Conservation (phyloP, 1,284 basidiomycete species). For the Sanguinoderma infundibulare region DNA sequence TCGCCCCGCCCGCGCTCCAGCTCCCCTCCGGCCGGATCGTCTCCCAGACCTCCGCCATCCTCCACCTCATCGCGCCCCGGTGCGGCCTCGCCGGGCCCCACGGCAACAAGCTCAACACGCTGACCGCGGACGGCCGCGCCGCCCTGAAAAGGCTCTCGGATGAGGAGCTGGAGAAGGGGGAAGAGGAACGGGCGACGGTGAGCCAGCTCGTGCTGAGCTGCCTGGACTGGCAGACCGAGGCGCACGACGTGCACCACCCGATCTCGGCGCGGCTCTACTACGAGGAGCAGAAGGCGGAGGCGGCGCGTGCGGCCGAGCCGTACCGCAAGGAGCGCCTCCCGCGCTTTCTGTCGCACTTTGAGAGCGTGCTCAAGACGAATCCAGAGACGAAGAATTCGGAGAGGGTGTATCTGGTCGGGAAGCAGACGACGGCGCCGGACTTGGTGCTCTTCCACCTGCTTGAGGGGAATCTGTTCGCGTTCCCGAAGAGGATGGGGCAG, state of each 20-base stretch:
- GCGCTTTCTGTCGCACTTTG: constrained; percentile 50
- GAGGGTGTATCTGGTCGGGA: constrained; percentile 42
- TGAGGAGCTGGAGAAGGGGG: constrained; percentile 28
- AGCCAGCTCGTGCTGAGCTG: constrained; percentile 49
- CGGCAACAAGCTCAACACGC: constrained; percentile 25
- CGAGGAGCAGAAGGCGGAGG: constrained; percentile 50
- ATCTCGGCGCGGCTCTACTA: constrained; percentile 43
- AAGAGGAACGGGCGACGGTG: constrained; percentile 37
- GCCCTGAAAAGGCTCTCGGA: constrained; percentile 18
- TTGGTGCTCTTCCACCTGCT: constrained; percentile 50
- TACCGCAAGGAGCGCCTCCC: constrained; percentile 49
- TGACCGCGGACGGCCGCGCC: constrained; percentile 24
- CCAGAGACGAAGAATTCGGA: constrained; percentile 27
- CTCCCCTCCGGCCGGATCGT: constrained; percentile 36
- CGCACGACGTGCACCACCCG: constrained; percentile 44
- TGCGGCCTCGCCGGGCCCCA: constrained; percentile 40
- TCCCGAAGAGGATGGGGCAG: constrained; percentile 44
- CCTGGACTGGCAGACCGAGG: constrained; percentile 48
- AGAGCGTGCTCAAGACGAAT: constrained; percentile 40
- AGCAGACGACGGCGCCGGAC: constrained; percentile 49
- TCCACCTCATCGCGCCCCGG: constrained; percentile 46
- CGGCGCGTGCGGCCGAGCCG: constrained; percentile 36
- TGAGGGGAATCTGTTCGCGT: constrained; percentile 48
- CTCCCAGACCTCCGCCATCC: constrained; percentile 47
- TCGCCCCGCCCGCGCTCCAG: constrained; percentile 44